phyloP scores from a whole-genome alignment of 371 early-diverging fungal species.

The Mortierella sp. region DNA sequence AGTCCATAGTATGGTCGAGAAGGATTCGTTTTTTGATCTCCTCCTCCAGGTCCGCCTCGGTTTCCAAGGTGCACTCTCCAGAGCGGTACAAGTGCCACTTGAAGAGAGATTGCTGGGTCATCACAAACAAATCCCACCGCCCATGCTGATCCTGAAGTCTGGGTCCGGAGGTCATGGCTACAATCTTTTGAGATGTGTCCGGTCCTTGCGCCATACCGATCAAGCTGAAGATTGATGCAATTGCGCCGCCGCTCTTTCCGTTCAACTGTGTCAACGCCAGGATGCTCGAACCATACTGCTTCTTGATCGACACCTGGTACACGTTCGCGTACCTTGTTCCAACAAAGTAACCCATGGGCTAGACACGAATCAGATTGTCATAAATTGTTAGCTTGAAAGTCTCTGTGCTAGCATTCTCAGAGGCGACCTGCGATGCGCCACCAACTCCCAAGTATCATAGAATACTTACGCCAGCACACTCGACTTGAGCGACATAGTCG shows the following conservation, averaged over 20 bases:
- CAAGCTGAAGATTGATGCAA: conserved; percentile 41
- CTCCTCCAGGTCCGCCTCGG: conserved; percentile 28
- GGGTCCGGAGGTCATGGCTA: conserved; percentile 46
- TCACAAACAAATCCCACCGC: conserved; percentile 42
- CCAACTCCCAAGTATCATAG: not conserved
- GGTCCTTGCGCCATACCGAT: conserved; percentile 37
- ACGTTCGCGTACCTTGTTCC: conserved; percentile 29
- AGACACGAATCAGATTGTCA: not conserved
- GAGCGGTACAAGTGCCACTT: conserved; percentile 42
- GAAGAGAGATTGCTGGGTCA: conserved; percentile 37
- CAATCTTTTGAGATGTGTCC: conserved; percentile 33
- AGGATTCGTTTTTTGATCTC: conserved; percentile 33
- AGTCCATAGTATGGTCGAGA: conserved; percentile 18
- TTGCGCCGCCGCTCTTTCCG: conserved; percentile 26
- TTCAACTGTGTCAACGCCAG: conserved; percentile 21
- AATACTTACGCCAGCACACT: conserved; percentile 52
- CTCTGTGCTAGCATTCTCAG: not conserved
- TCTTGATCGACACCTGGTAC: conserved; percentile 36
- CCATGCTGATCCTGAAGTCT: conserved; percentile 36
- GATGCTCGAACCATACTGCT: conserved; percentile 26
- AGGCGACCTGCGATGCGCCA: not conserved
- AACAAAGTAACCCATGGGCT: conserved; percentile 49
- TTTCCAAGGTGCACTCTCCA: conserved; percentile 32
- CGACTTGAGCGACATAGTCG: conserved; percentile 38
- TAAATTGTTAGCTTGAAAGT: not conserved